Conservation (phyloP, 768 basidiomycete genomes). For the Mycena alexandri region DNA sequence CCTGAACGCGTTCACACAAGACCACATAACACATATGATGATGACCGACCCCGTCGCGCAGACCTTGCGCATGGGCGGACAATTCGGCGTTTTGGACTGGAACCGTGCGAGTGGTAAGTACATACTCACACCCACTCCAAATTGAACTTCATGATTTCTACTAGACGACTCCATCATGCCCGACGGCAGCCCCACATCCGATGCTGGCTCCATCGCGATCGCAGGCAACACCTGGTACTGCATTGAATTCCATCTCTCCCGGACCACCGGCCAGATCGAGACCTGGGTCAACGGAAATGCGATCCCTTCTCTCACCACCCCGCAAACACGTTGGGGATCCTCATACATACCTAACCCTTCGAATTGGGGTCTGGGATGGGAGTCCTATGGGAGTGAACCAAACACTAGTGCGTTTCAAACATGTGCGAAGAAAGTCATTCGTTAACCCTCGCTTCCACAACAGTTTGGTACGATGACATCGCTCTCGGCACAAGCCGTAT, state of each 20-base stretch:
- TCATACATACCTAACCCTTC: slow-evolving; percentile 37
- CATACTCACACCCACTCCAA: slow-evolving; percentile 19
- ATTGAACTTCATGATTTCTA: slow-evolving; percentile 22
- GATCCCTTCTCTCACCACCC: slow-evolving; percentile 37
- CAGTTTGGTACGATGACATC: slow-evolving; percentile 40
- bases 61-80: slow-evolving; percentile 40
- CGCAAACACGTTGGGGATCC: slow-evolving; percentile 39
- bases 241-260: slow-evolving; percentile 40
- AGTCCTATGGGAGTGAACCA: slow-evolving; percentile 37
- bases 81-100: slow-evolving; percentile 41
- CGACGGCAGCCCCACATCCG: slow-evolving; percentile 36
- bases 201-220: slow-evolving; percentile 38
- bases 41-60: slow-evolving; percentile 41
- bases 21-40: slow-evolving; percentile 41
- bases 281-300: slow-evolving; percentile 38
- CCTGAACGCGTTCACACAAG: slow-evolving; percentile 36
- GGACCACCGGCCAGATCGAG: slow-evolving; percentile 36
- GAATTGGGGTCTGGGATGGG: slow-evolving; percentile 40
- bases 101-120: slow-evolving; percentile 37
- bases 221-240: slow-evolving; percentile 40
- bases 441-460: slow-evolving; percentile 29
- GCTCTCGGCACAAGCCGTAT: slow-evolving; percentile 38
- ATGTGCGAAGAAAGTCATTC: slow-evolving; percentile 21
- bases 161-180: slow-evolving; percentile 42
- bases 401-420: slow-evolving; percentile 37